Conservation (phyloP, 2,329 filamentous ascomycete species). For the Plectosphaerella sp. region DNA sequence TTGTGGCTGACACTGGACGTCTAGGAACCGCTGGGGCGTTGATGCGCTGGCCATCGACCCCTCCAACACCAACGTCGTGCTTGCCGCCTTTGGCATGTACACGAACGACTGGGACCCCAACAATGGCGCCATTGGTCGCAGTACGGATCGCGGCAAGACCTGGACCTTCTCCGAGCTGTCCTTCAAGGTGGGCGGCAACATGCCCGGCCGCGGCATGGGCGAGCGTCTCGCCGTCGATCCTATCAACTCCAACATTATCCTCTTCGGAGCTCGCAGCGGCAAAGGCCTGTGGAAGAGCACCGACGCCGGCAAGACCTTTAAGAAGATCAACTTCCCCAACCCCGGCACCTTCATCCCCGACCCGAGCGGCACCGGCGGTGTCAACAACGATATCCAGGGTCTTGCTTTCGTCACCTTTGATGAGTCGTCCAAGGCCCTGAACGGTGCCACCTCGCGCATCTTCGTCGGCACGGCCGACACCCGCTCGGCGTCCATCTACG, state of each 20-base stretch:
- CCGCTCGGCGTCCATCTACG: slow-evolving; percentile 45
- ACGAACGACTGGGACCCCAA: slow-evolving; percentile 56
- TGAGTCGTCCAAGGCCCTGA: slow-evolving; percentile 38
- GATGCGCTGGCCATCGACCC: slow-evolving; percentile 54
- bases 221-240: slow-evolving; percentile 57
- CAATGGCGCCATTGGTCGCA: slow-evolving; percentile 50
- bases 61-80: slow-evolving; percentile 45
- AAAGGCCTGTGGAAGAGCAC: slow-evolving; percentile 56
- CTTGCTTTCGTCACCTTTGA: slow-evolving; percentile 53
- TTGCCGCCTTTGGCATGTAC: slow-evolving; percentile 52
- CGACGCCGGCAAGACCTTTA: slow-evolving; percentile 47
- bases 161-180: slow-evolving; percentile 44
- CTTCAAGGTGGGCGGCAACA: slow-evolving; percentile 59
- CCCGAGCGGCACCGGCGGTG: slow-evolving; percentile 36
- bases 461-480: slow-evolving; percentile 54
- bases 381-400: slow-evolving; percentile 40
- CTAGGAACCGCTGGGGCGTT: slow-evolving; percentile 51
- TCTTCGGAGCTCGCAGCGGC: slow-evolving; percentile 54
- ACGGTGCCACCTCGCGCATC: slow-evolving; percentile 49
- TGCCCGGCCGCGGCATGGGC: slow-evolving; percentile 56
- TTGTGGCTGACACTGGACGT: background rate
- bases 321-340: slow-evolving; percentile 48
- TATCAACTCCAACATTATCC: slow-evolving; percentile 50
- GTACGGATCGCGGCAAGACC: slow-evolving; percentile 47
- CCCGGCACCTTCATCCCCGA: slow-evolving; percentile 42